These are phyloP conservation scores for Sugiyamaella sp. DNA, from an alignment of 1,139 yeast genomes.

Conservation along the genomic window DNA sequence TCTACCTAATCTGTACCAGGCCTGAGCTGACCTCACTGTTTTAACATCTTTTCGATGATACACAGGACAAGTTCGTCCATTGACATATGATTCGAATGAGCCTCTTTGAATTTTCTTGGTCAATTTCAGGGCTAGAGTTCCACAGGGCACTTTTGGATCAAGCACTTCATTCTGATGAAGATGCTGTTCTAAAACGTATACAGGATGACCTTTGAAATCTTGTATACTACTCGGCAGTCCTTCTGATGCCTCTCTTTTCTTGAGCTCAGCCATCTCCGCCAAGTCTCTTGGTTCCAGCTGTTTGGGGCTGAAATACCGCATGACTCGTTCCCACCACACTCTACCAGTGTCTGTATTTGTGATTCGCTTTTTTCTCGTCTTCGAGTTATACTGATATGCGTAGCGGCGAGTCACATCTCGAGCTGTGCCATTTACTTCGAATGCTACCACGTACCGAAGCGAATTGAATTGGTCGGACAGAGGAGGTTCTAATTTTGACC, in stretches of 20 bases:
- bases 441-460: slow-evolving; percentile 76
- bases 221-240: slow-evolving; percentile 85
- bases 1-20: slow-evolving; percentile 87
- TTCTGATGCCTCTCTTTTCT: slow-evolving; percentile 67
- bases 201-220: slow-evolving; percentile 86
- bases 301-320: slow-evolving; percentile 44
- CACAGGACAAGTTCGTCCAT: slow-evolving; percentile 46
- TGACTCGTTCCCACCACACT: slow-evolving; percentile 61
- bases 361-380: slow-evolving; percentile 72
- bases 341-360: slow-evolving; percentile 56
- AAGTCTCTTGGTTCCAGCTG: slow-evolving; percentile 56
- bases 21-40: slow-evolving; percentile 67
- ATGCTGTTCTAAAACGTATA: slow-evolving; percentile 80
- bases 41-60: slow-evolving; percentile 70
- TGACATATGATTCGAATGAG: slow-evolving; percentile 3
- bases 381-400: slow-evolving; percentile 68
- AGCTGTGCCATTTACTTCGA: slow-evolving; percentile 63
- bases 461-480: slow-evolving; percentile 59
- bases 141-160: slow-evolving; percentile 71
- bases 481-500: slow-evolving; percentile 78
- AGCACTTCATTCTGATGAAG: slow-evolving; percentile 71
- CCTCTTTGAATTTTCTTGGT: slow-evolving; percentile 11
- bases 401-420: slow-evolving; percentile 88
- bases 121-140: slow-evolving; percentile 53
- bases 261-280: slow-evolving; percentile 71